Evolutionary conservation across 306 rosid genomes (phyloP).

Genomic region (Chamaecrista fasciculata): DNA sequence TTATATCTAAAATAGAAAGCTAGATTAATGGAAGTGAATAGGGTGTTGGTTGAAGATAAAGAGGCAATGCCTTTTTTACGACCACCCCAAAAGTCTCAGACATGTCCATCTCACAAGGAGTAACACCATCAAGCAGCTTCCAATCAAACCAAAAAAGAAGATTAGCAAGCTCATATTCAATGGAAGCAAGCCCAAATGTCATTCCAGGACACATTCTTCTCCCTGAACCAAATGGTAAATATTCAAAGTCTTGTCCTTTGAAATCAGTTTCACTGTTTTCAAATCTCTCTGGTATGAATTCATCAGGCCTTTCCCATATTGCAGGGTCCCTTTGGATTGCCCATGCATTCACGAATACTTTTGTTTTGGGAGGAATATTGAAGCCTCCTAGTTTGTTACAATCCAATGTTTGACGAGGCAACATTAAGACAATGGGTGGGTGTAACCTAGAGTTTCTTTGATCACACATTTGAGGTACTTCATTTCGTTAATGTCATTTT

Average conservation of each 20-base stretch:
- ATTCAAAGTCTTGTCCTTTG: constrained; percentile 31
- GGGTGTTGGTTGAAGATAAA: constrained; percentile 15
- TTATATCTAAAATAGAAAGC: too few species aligned
- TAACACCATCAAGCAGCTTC: constrained; percentile 18
- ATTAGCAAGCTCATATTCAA: constrained; percentile 25
- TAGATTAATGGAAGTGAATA: background rate
- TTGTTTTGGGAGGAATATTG: background rate
- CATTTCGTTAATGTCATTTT: constrained; percentile 36
- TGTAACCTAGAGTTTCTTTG: constrained; percentile 43
- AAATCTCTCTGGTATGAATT: constrained; percentile 6
- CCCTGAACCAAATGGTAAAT: constrained; percentile 21
- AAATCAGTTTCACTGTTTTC: constrained; percentile 21
- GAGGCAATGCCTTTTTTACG: constrained; percentile 28
- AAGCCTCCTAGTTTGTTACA: constrained; percentile 26
- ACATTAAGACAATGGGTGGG: constrained; percentile 32
- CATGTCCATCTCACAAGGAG: background rate
- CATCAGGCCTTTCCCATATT: background rate
- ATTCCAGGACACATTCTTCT: constrained; percentile 21
- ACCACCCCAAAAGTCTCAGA: constrained; percentile 8
- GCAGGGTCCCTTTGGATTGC: constrained; percentile 2
- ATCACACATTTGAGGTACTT: constrained; percentile 36
- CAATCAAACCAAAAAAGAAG: constrained; percentile 48
- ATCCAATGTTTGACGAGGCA: constrained; percentile 28
- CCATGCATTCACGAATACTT: background rate
- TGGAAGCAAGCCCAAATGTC: background rate